Evolutionary conservation across 2,329 filamentous ascomycete genomes (phyloP).

Genomic region (Aspergillus phoenicis): DNA sequence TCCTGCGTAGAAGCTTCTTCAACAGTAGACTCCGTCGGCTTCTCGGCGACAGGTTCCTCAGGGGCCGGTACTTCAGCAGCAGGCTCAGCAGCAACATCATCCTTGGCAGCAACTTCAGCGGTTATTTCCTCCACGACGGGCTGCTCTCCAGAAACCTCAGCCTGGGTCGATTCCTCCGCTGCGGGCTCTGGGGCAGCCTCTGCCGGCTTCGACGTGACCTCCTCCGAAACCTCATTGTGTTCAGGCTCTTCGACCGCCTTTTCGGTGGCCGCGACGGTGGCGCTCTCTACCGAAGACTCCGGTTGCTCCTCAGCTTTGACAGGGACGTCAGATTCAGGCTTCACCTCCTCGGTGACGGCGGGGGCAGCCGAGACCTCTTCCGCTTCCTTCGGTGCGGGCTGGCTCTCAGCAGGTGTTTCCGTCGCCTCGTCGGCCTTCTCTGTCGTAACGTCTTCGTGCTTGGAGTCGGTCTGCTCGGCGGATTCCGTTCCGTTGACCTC

Average conservation of each 20-base stretch:
- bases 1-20: slow-evolving; percentile 10
- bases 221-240: slow-evolving; percentile 7
- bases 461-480: slow-evolving; percentile 10
- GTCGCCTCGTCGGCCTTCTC: not conserved
- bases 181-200: slow-evolving; percentile 13
- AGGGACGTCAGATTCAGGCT: not conserved
- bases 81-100: slow-evolving; percentile 3
- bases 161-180: not conserved
- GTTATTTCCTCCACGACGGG: slow-evolving; percentile 1
- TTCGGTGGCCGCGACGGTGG: not conserved
- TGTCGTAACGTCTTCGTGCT: slow-evolving; percentile 8
- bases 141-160: not conserved
- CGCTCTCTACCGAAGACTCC: slow-evolving; percentile 1
- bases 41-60: slow-evolving; percentile 7
- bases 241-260: slow-evolving; percentile 11
- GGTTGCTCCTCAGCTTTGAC: slow-evolving; percentile 2
- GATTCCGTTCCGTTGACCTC: slow-evolving; percentile 18
- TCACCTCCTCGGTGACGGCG: not conserved
- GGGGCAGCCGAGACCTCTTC: not conserved
- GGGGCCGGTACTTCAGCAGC: slow-evolving; percentile 7
- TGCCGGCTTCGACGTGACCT: slow-evolving; percentile 6
- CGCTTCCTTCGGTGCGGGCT: slow-evolving; percentile 3
- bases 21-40: slow-evolving; percentile 10
- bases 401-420: slow-evolving; percentile 6
- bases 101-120: not conserved